Evolutionary conservation across 2,329 filamentous ascomycete species (phyloP).

Genomic region (Xylariaceae sp.): DNA sequence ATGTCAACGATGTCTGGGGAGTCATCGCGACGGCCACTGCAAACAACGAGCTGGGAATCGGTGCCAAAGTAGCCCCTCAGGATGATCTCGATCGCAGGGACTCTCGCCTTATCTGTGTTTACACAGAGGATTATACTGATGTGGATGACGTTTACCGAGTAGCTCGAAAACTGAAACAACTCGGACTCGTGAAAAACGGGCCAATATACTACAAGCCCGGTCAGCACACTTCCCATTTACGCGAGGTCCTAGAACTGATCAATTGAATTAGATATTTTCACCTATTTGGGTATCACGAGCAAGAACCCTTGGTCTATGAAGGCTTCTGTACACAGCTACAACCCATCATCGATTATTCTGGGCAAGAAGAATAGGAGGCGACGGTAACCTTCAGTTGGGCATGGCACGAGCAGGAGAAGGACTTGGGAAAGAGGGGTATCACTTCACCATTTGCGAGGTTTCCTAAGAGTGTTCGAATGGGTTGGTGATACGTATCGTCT

Average conservation of each 20-base stretch:
- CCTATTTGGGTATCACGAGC: conserved; percentile 57
- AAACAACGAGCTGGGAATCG: conserved; percentile 63
- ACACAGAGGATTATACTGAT: conserved; percentile 70
- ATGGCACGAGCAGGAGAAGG: conserved; percentile 10
- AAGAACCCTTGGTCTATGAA: conserved; percentile 59
- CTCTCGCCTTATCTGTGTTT: conserved; percentile 65
- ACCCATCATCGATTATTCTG: conserved; percentile 39
- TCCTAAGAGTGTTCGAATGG: not conserved
- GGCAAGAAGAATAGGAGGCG: conserved; percentile 6
- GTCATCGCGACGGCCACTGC: conserved; percentile 61
- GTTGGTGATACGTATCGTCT: conserved; percentile 19
- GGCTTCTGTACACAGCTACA: conserved; percentile 54
- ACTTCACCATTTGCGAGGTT: not conserved
- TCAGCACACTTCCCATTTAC: conserved; percentile 33
- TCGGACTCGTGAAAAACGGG: conserved; percentile 52
- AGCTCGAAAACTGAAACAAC: conserved; percentile 53
- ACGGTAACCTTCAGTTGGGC: too few relatives aligned
- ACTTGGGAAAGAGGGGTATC: not conserved
- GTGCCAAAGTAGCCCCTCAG: conserved; percentile 65
- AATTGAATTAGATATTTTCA: conserved; percentile 55
- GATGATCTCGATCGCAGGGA: conserved; percentile 39
- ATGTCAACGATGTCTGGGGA: conserved; percentile 61
- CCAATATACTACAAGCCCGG: conserved; percentile 74
- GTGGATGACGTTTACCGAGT: conserved; percentile 64
- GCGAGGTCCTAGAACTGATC: conserved; percentile 1